Conservation (phyloP, 140 eudicot genomes). For the Stevia rebaudiana region DNA sequence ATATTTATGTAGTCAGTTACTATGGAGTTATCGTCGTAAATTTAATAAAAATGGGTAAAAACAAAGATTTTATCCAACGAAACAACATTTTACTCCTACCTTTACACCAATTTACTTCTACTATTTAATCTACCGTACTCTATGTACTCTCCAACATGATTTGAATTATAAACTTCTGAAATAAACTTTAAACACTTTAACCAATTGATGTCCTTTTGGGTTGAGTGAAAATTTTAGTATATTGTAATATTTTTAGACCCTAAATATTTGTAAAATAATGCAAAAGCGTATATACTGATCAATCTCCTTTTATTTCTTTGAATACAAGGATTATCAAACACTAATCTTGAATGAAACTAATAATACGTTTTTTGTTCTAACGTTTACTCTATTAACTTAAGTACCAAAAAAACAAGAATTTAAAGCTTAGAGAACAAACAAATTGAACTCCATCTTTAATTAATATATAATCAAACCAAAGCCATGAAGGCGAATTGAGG, state of each 20-base stretch:
- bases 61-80: too few relatives aligned
- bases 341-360: conserved; percentile 30
- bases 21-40: too few relatives aligned
- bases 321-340: conserved; percentile 34
- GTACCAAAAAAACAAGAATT: conserved; percentile 47
- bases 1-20: too few relatives aligned
- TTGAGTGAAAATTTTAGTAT: not conserved
- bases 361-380: conserved; percentile 32
- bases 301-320: conserved; percentile 32
- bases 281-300: conserved; percentile 16
- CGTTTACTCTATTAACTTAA: conserved; percentile 38
- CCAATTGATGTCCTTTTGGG: too few relatives aligned
- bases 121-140: too few relatives aligned
- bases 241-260: not conserved
- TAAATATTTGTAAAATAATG: not conserved
- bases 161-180: too few relatives aligned
- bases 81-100: too few relatives aligned
- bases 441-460: conserved; percentile 34
- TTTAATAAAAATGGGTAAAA: too few relatives aligned
- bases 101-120: too few relatives aligned
- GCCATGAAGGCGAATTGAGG: conserved; percentile 19
- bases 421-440: conserved; percentile 34
- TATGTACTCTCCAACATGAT: too few relatives aligned
- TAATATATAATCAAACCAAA: conserved; percentile 13
- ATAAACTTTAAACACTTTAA: too few relatives aligned